Evolutionary conservation across 768 basidiomycete genomes (phyloP), one percentile per base, ranked within the genome.

Genomic region (Leucosporidium creatinivorum): DNA sequence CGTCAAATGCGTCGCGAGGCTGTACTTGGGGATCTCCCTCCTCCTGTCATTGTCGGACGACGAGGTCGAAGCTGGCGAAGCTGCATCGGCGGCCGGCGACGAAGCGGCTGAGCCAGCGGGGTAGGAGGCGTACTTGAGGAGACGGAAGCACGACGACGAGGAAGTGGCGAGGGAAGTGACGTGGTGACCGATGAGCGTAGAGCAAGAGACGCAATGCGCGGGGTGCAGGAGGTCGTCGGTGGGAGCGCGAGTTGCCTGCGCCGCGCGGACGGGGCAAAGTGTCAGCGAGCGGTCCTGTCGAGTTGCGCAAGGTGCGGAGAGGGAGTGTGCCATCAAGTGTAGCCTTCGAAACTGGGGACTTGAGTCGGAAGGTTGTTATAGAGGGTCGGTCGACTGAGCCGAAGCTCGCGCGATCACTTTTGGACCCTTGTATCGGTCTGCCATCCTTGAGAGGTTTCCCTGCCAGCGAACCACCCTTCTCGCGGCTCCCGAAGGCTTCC

Each of bases 341-440:
- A 97, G 93, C 92, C 85, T 88, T 84, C 85, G 82, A 77, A 82
- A 84, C 83, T 82, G 85, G 76, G 74, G 80, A 83, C 88, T 90
- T 80, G 75, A 82, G 82, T 81, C 82, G 80, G 86, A 84, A 88
- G 87, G 91, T 93, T 93, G 91, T 93, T 91, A 15, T 44, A 44
- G 39, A 44, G 39, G 39, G 39, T 44, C 39, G 39, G 6, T 44
- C 39, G 39, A 2, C 84, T 85, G 76, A 80, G 80, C 77, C 68
- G 70, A 75, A 65, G 68, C 62, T 59, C 73, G 69, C 50, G 63
- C 73, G 69, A 52, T 87, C 80, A 56, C 80, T 94, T 75, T 96
- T 77, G 93, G 93, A 90, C 89, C 83, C 80, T 89, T 87, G 92
- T 93, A 98, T 98, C 93, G 86, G 88, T 88, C 89, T 83, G 81